phyloP scores from a whole-genome alignment of 768 basidiomycete genomes.

The Auricularia sp. region DNA sequence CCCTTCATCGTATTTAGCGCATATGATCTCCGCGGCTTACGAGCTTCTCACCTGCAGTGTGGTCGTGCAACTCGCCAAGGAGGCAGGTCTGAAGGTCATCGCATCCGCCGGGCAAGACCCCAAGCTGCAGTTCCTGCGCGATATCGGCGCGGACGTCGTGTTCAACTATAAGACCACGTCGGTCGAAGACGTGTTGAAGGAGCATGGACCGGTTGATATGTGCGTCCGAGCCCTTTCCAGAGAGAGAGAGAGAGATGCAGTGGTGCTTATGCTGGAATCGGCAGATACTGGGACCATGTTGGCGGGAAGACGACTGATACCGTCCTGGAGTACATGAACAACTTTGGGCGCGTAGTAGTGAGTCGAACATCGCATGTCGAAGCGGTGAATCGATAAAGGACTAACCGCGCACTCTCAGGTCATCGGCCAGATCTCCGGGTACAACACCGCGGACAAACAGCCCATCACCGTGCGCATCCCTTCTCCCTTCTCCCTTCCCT shows the following conservation, averaged over 20 bases:
- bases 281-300: constrained; percentile 47
- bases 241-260: no score
- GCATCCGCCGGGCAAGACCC: constrained; percentile 31
- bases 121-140: constrained; percentile 28
- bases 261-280: neutral
- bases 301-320: constrained; percentile 50
- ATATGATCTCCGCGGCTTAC: no score
- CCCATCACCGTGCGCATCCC: constrained; percentile 10
- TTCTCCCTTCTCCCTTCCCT: constrained; percentile 15
- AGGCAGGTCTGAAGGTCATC: constrained; percentile 30
- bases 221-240: constrained; percentile 2
- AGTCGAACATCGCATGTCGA: no score
- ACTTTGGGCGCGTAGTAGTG: constrained; percentile 37
- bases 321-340: constrained; percentile 36
- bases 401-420: constrained; percentile 2
- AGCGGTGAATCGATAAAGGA: no score
- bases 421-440: constrained; percentile 6
- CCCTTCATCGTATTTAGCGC: neutral
- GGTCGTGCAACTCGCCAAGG: constrained; percentile 29
- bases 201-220: constrained; percentile 28
- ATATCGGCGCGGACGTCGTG: constrained; percentile 26
- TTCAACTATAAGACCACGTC: constrained; percentile 26
- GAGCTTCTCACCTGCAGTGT: neutral
- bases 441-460: constrained; percentile 17
- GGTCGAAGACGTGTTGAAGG: constrained; percentile 21